phyloP scores from a whole-genome alignment of 192 early-diverging fungal species.

The Linnemannia exigua region DNA sequence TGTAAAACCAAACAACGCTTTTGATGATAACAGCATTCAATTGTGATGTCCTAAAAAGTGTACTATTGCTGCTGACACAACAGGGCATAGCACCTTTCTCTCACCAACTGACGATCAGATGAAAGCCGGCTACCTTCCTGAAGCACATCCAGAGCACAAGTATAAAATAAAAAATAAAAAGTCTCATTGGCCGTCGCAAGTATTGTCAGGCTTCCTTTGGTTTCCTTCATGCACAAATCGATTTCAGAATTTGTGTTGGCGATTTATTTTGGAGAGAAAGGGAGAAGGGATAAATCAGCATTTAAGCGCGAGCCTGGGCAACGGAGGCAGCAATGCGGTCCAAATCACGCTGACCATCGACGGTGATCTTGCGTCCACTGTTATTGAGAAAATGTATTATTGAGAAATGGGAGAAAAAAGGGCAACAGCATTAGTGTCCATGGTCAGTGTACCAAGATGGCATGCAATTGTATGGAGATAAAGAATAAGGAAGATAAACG shows the following conservation, averaged over 20 bases:
- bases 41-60: too few relatives aligned
- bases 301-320: conserved; percentile 52
- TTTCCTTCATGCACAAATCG: conserved; percentile 24
- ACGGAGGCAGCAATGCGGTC: conserved; percentile 90
- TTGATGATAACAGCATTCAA: too few relatives aligned
- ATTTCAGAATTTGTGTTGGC: conserved; percentile 24
- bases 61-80: too few relatives aligned
- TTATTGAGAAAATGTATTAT: conserved; percentile 75
- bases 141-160: not conserved
- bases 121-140: not conserved
- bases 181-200: not conserved
- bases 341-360: conserved; percentile 98
- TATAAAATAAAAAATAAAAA: not conserved
- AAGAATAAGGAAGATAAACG: conserved; percentile 14
- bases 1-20: too few relatives aligned
- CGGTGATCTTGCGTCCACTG: conserved; percentile 96
- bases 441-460: conserved; percentile 55
- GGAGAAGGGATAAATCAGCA: conserved; percentile 26
- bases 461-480: too few relatives aligned
- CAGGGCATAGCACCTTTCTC: too few relatives aligned
- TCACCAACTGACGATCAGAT: not conserved
- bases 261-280: conserved; percentile 35
- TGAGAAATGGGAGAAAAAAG: conserved; percentile 12
- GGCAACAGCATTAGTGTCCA: conserved; percentile 86
- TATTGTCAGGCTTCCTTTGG: not conserved